Evolutionary conservation across 495 filamentous ascomycete genomes (phyloP), one percentile per base, ranked within the genome.

Genomic region (Bacidia rubella): DNA sequence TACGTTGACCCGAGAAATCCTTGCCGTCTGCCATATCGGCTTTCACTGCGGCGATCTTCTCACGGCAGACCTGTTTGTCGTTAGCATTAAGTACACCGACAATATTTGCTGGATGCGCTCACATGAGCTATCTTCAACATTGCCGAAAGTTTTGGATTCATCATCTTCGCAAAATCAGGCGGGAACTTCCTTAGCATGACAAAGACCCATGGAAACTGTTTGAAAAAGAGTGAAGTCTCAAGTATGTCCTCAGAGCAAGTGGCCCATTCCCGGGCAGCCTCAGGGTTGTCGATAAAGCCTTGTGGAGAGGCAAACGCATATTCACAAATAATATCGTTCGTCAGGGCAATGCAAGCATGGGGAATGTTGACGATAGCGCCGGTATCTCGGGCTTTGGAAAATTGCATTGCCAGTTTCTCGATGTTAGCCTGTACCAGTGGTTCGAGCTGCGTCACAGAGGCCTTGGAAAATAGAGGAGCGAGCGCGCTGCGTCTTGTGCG

Each of bases 381-480:
- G 29, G 50, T 54, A 21, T 43, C 55, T 35, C 48, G 39, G 20
- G 54, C 39, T 5, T 25, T 43, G 35, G 54, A 38, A 10, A 57
- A 38, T 0, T 53, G 55, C 15, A 38, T 15, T 11, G 38, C 24
- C 29, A 60, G 40, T 26, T 55, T 57, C 11, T 60, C 47, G 7
- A 60, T 32, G 26, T 49, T 48, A 20, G 21, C 39, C 26, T 53
- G 52, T 5, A 64, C 49, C 1, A 50, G 39, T 12, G 61, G 62
- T 44, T 64, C 55, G 12, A 63, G 48, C 22, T 53, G 23, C 11
- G 27, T 25, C 10, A 64, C 54, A 1, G 39, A 47, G 20, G 52
- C 35, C n/a, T 53, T 58, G 11, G 67, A 68, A 50, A 69, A 67
- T 54, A 62, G 66, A 11, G 60, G 61, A 69, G 17, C 76, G 68